A percentile compares a stretch with the other conserved stretches of the same genome.
Evolutionary conservation across 345 rosid species (phyloP).

Genomic region (Cardamine chenopodiifolia): DNA sequence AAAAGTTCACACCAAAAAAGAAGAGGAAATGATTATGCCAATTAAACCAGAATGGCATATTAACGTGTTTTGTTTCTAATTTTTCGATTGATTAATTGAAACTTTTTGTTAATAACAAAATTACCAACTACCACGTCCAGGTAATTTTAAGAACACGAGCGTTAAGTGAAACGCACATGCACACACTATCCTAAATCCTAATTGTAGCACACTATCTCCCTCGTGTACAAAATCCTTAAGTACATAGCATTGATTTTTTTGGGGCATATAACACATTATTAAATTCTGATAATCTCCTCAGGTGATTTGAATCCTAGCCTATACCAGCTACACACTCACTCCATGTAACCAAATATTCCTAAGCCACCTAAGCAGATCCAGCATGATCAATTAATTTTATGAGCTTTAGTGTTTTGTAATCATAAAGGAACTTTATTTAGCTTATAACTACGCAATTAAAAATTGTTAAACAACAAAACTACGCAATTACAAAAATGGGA

Average conservation of each 20-base stretch:
- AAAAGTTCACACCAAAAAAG: background rate
- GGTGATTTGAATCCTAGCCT: conserved; percentile 43
- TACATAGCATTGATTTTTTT: conserved; percentile 8
- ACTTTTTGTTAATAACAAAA: background rate
- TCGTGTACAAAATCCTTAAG: conserved; percentile 36
- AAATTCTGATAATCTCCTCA: conserved; percentile 31
- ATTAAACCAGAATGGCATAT: background rate
- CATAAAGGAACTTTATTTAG: conserved; percentile 29
- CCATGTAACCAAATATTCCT: conserved; percentile 41
- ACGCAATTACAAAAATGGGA: conserved; percentile 2
- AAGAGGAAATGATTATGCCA: background rate
- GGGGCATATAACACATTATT: conserved; percentile 7
- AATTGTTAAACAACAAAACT: background rate
- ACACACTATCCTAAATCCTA: conserved; percentile 25
- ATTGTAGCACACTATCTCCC: conserved; percentile 20
- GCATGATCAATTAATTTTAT: conserved; percentile 22
- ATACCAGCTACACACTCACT: conserved; percentile 42
- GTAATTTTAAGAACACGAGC: conserved; percentile 14
- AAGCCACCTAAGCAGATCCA: conserved; percentile 39
- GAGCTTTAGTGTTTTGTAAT: conserved; percentile 37
- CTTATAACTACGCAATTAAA: conserved; percentile 19
- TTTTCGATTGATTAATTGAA: too few species aligned
- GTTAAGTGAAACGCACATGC: conserved; percentile 28
- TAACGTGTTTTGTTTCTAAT: background rate
- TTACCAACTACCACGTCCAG: background rate